Conservation (phyloP, 306 rosid genomes). For the Clitoria ternatea region DNA sequence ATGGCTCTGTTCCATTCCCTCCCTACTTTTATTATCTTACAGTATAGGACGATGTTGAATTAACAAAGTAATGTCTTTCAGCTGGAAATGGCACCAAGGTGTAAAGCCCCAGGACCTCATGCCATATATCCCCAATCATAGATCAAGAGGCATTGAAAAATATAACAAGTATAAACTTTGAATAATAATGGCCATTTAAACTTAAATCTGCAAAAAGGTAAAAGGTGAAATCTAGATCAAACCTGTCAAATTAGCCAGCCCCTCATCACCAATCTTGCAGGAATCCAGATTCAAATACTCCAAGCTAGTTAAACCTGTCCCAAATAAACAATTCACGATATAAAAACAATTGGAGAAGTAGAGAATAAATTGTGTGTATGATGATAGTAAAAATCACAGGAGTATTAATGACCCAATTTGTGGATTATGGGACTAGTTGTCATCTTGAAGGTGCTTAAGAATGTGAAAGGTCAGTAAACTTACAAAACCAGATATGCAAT, state of each 20-base stretch:
- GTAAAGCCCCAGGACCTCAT: not conserved
- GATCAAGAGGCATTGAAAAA: not conserved
- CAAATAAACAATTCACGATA: conserved; percentile 11
- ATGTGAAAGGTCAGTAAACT: not conserved
- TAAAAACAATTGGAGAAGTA: not conserved
- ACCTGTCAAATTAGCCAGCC: conserved; percentile 84
- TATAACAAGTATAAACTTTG: not conserved
- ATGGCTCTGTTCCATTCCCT: not conserved
- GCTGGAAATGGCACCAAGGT: conserved; percentile 15
- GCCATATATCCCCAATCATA: not conserved
- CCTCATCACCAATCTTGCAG: conserved; percentile 71
- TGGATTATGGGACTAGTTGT: conserved; percentile 2
- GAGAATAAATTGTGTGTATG: conserved; percentile 5
- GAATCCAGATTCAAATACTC: conserved; percentile 96
- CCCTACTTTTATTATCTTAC: not conserved
- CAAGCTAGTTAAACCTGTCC: conserved; percentile 63
- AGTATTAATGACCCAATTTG: not conserved
- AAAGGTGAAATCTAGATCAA: not conserved
- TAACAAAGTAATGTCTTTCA: not conserved
- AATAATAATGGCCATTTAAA: not conserved
- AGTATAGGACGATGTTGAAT: not conserved
- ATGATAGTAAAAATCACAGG: not conserved
- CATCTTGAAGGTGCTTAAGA: not conserved
- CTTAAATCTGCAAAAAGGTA: not conserved
- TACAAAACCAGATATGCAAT: not conserved